These are phyloP conservation scores for Zygosaccharomyces siamensis DNA, from an alignment of 805 yeast genomes.

Conservation along the genomic window DNA sequence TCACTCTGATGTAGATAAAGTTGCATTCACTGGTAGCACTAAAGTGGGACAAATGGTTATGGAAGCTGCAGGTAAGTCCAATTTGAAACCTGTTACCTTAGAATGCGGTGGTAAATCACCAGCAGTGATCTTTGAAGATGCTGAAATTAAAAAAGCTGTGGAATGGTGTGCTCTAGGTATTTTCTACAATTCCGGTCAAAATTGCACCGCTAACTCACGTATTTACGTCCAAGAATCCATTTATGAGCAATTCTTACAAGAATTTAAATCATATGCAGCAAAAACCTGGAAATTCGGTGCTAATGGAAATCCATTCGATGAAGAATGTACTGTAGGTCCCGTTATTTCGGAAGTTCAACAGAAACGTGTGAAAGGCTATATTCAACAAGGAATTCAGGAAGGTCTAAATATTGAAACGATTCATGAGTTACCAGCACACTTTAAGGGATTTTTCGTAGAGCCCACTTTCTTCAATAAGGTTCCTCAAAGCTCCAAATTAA, in stretches of 20 bases:
- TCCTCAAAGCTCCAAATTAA: constrained; percentile 35
- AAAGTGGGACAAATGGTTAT: constrained; percentile 40
- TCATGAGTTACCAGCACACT: constrained; percentile 23
- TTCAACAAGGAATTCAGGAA: constrained; percentile 41
- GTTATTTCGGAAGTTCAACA: constrained; percentile 47
- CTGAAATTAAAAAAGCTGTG: constrained; percentile 39
- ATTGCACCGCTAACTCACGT: constrained; percentile 57
- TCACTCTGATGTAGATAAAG: constrained; percentile 41
- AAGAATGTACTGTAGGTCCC: constrained; percentile 43
- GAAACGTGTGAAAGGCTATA: constrained; percentile 39
- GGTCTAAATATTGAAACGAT: constrained; percentile 42
- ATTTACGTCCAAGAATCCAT: constrained; percentile 47
- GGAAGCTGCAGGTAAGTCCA: constrained; percentile 35
- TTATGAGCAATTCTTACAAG: constrained; percentile 44
- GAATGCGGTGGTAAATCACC: constrained; percentile 48
- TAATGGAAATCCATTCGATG: constrained; percentile 45
- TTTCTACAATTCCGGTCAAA: constrained; percentile 54
- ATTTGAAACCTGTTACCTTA: constrained; percentile 41
- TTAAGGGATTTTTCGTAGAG: constrained; percentile 35
- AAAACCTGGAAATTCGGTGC: constrained; percentile 52
- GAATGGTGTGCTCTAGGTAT: constrained; percentile 47
- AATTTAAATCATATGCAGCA: constrained; percentile 35
- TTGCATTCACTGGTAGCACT: constrained; percentile 50
- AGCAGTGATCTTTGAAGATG: constrained; percentile 41
- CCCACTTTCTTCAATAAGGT: constrained; percentile 43